Conservation (phyloP, 2,329 filamentous ascomycete genomes). For the Phialophora macrospora region DNA sequence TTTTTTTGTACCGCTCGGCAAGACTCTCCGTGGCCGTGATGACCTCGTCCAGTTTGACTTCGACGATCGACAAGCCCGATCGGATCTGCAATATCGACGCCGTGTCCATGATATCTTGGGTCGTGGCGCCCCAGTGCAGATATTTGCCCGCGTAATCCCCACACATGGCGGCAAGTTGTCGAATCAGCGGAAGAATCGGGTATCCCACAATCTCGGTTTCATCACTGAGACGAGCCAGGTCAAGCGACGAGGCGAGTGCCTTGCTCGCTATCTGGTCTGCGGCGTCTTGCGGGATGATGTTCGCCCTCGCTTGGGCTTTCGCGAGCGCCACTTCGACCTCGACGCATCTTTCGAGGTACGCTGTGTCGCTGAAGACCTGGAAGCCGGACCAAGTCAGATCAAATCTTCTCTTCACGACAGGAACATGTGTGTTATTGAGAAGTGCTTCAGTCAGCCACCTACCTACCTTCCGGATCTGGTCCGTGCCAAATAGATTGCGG, state of each 20-base stretch:
- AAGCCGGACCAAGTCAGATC: not conserved
- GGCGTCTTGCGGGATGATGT: constrained; percentile 34
- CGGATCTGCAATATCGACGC: constrained; percentile 61
- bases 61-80: constrained; percentile 55
- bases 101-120: constrained; percentile 64
- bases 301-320: constrained; percentile 36
- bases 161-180: constrained; percentile 35
- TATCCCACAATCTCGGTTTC: constrained; percentile 42
- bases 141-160: constrained; percentile 47
- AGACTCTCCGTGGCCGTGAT: constrained; percentile 51
- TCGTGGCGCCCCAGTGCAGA: constrained; percentile 64
- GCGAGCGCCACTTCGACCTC: constrained; percentile 39
- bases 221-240: not conserved
- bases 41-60: constrained; percentile 51
- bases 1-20: constrained; percentile 55
- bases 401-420: not conserved
- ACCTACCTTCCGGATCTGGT: constrained; percentile 34
- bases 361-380: constrained; percentile 38
- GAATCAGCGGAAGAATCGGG: constrained; percentile 39
- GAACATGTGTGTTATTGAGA: not conserved
- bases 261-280: not conserved
- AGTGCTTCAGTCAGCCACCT: not conserved
- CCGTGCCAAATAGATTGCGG: constrained; percentile 40
- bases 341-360: constrained; percentile 35
- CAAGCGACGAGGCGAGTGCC: not conserved